A percentile compares a stretch with the other conserved stretches of the same genome.
Evolutionary conservation across 805 yeast species (phyloP).

Genomic region (Candida endomychidarum): DNA sequence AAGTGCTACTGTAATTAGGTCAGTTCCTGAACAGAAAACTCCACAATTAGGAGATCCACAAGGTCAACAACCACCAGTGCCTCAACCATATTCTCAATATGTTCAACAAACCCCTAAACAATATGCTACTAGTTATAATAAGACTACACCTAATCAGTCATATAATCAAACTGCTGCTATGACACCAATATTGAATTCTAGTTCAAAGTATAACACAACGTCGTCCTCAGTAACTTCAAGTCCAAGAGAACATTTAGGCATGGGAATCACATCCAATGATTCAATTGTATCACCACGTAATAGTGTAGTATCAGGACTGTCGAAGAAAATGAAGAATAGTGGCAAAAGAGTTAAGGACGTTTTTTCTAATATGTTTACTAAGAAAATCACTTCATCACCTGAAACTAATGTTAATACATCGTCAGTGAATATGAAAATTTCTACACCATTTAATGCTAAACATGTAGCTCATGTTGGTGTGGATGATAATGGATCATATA

Average conservation of each 20-base stretch:
- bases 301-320: constrained; percentile 10
- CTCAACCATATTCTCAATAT: constrained; percentile 12
- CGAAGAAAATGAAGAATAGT: constrained; percentile 40
- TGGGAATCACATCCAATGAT: constrained; percentile 16
- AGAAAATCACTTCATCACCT: constrained; percentile 20
- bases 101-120: constrained; percentile 11
- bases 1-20: constrained; percentile 22
- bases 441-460: constrained; percentile 88
- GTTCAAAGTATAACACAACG: not conserved
- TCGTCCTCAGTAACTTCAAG: constrained; percentile 18
- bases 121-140: constrained; percentile 10
- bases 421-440: constrained; percentile 55
- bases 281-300: constrained; percentile 20
- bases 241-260: constrained; percentile 27
- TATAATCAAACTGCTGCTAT: constrained; percentile 29
- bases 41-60: not conserved
- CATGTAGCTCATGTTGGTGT: constrained; percentile 94
- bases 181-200: constrained; percentile 29
- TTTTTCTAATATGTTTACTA: constrained; percentile 51
- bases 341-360: constrained; percentile 56
- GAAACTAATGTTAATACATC: constrained; percentile 12
- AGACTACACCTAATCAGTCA: constrained; percentile 17
- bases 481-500: constrained; percentile 82
- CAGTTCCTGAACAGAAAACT: constrained; percentile 12
- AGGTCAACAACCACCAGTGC: constrained; percentile 14